These are phyloP conservation scores for Suhomyces tanzawaensis DNA, from an alignment of 805 yeast species.

Conservation along the genomic window DNA sequence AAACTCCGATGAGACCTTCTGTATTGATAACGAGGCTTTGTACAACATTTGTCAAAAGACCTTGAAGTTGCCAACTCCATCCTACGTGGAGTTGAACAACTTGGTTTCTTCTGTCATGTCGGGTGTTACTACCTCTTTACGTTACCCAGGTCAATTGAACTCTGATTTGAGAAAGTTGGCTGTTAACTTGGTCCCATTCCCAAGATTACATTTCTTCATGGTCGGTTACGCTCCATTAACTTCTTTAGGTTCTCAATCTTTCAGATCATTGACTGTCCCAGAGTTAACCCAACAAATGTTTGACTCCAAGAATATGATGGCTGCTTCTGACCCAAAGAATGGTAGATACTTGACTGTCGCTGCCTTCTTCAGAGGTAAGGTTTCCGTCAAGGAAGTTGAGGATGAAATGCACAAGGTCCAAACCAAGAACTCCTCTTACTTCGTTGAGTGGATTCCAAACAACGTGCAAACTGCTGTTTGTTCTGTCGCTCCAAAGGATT, in stretches of 20 bases:
- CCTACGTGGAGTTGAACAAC: constrained; percentile 73
- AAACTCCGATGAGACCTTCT: constrained; percentile 88
- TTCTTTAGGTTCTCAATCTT: constrained; percentile 74
- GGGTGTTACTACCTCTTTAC: constrained; percentile 89
- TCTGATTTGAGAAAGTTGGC: constrained; percentile 91
- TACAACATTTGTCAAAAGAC: constrained; percentile 87
- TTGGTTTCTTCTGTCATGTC: constrained; percentile 91
- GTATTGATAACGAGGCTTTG: constrained; percentile 92
- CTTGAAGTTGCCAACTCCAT: constrained; percentile 75
- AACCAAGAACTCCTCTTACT: constrained; percentile 74
- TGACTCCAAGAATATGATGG: constrained; percentile 93
- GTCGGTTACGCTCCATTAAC: constrained; percentile 94
- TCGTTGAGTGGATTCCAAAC: constrained; percentile 96
- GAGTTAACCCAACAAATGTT: constrained; percentile 93
- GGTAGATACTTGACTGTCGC: constrained; percentile 93
- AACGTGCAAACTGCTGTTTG: constrained; percentile 94
- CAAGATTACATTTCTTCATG: constrained; percentile 92
- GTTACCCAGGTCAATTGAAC: constrained; percentile 94
- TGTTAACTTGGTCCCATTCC: constrained; percentile 92
- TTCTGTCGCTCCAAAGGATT: constrained; percentile 81
- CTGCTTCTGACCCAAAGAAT: constrained; percentile 86
- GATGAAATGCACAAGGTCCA: constrained; percentile 88
- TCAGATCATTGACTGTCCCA: constrained; percentile 82
- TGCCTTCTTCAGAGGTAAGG: constrained; percentile 92
- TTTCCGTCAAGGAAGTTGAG: constrained; percentile 88